Evolutionary conservation across 805 yeast species (phyloP), one percentile per base, ranked within the genome.

Genomic region (Candida sphagnicola): DNA sequence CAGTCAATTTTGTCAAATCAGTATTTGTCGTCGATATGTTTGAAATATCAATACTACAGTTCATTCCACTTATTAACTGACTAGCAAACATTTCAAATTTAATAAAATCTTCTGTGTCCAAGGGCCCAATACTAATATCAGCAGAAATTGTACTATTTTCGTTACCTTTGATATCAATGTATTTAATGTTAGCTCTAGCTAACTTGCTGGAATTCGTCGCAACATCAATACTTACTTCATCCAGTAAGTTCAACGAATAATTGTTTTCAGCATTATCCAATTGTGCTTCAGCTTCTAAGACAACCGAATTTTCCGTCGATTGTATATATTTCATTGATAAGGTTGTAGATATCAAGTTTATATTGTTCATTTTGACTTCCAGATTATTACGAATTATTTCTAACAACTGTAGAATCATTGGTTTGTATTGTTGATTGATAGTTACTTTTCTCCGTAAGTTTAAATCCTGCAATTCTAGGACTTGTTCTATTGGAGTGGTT

Each of bases 41-140:
- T 2, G 72, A 67, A 10, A 70, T 11, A 13, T 46, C 53, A 4
- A 69, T 40, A 3, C 19, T 28, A 1, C 74, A 18, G 15, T 19
- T 21, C 8, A 12, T 12, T 6, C 28, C 28, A 23, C 35, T 33
- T 4, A 33, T 33, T 19, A 33, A 5, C 12, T 33, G 28, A 16
- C 35, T 33, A 5, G 29, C 28, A 10, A 33, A 23, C 28, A 33
- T 21, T 16, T 33, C 35, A 18, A 33, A 33, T 10, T 33, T 28
- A 19, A 33, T 33, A n/a, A 19, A 12, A 6, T 21, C 24, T 4
- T n/a, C 24, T 10, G 28, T 21, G 4, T 33, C 24, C 28, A 33
- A 33, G 4, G 35, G 35, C n/a, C 31, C 19, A 17, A 38, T 14
- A 18, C 17, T 15, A 18, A 24, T 14, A 18, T 29, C 15, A 13